A percentile compares a stretch with the other conserved stretches of the same genome.
Conservation (phyloP, 306 rosid species). For the Acacia melanoxylon region DNA sequence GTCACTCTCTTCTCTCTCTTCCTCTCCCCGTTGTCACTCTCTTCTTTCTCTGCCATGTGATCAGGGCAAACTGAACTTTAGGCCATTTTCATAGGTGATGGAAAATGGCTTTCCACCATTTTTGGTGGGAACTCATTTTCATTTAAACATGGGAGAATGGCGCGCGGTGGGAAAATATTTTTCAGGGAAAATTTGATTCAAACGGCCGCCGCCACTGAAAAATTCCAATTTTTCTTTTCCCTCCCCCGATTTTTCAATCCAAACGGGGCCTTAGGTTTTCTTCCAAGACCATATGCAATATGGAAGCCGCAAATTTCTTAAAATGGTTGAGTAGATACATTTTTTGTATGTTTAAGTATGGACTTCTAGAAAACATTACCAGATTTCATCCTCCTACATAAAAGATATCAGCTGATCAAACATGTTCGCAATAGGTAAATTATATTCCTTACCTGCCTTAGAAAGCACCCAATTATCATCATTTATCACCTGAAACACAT, state of each 20-base stretch:
- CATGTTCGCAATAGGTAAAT: neutral
- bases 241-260: too few relatives aligned
- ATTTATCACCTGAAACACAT: conserved; percentile 46
- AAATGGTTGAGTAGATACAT: neutral
- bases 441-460: neutral
- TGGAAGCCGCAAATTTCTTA: neutral
- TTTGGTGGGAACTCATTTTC: too few relatives aligned
- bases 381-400: neutral
- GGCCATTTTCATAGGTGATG: too few relatives aligned
- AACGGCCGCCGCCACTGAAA: neutral
- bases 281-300: neutral
- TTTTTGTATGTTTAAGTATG: neutral
- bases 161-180: too few relatives aligned
- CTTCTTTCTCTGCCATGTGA: too few relatives aligned
- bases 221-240: neutral
- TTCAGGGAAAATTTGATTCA: neutral
- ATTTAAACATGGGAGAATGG: too few relatives aligned
- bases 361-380: neutral
- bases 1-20: too few relatives aligned
- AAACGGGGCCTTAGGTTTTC: too few relatives aligned
- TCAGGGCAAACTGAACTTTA: too few relatives aligned
- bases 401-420: neutral
- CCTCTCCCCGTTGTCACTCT: too few relatives aligned
- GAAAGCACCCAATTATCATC: conserved; percentile 43
- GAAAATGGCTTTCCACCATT: too few relatives aligned